Evolutionary conservation across 2,329 filamentous ascomycete species (phyloP).

Genomic region (Aspergillus puulaauensis): DNA sequence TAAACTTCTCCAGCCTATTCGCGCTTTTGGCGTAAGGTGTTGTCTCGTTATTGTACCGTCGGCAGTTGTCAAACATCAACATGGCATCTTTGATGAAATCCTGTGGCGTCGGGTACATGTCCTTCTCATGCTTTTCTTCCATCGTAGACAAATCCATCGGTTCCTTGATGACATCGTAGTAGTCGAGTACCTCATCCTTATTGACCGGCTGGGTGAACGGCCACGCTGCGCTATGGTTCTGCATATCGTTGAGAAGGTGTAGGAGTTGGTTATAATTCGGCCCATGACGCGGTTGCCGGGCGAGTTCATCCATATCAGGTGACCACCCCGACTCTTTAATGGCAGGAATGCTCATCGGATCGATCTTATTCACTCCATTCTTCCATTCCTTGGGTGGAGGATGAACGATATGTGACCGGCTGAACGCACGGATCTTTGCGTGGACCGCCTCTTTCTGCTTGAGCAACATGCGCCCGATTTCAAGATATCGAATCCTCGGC

Average conservation of each 20-base stretch:
- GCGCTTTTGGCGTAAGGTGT: conserved; percentile 95
- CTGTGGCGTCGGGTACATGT: conserved; percentile 86
- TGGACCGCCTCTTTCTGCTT: conserved; percentile 97
- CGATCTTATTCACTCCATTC: conserved; percentile 70
- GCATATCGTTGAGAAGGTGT: conserved; percentile 88
- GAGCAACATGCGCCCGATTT: conserved; percentile 86
- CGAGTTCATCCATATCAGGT: conserved; percentile 94
- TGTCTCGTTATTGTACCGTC: conserved; percentile 92
- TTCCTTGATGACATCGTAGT: conserved; percentile 97
- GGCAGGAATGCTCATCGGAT: conserved; percentile 81
- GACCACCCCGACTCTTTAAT: conserved; percentile 95
- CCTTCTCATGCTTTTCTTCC: conserved; percentile 92
- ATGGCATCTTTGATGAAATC: conserved; percentile 88
- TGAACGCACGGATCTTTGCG: conserved; percentile 90
- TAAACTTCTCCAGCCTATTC: conserved; percentile 87
- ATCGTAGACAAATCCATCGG: conserved; percentile 97
- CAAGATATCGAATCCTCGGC: conserved; percentile 88
- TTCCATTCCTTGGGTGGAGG: conserved; percentile 83
- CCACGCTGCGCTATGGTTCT: conserved; percentile 92
- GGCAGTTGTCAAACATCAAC: conserved; percentile 91
- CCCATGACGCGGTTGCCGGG: conserved; percentile 89
- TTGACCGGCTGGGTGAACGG: conserved; percentile 94
- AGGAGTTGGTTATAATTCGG: conserved; percentile 95
- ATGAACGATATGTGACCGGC: conserved; percentile 84
- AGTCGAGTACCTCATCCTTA: conserved; percentile 94